Percentiles rank a stretch among this genome's conserved stretches.
phyloP scores from a whole-genome alignment of 1,284 basidiomycete species.

The Cutaneotrichosporon sp. region DNA sequence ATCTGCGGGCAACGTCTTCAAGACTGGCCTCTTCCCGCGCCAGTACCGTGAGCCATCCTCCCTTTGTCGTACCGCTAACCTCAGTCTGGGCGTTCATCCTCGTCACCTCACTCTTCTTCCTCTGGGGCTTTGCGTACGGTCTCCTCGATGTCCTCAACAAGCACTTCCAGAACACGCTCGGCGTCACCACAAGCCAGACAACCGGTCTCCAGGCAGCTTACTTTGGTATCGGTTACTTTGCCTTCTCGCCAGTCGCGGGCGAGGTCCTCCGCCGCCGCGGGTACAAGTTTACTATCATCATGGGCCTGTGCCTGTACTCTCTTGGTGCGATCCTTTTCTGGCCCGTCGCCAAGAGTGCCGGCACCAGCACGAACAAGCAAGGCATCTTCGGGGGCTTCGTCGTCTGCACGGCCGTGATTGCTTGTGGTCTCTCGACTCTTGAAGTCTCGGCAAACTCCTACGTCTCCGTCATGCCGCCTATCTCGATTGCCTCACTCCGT shows the following conservation, averaged over 20 bases:
- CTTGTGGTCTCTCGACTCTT: slow-evolving; percentile 60
- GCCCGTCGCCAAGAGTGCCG: slow-evolving; percentile 64
- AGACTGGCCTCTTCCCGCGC: slow-evolving; percentile 21
- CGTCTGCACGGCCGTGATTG: slow-evolving; percentile 63
- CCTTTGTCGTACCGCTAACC: background rate
- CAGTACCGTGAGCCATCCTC: slow-evolving; percentile 15
- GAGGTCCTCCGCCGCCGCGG: slow-evolving; percentile 52
- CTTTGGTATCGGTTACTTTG: slow-evolving; percentile 66
- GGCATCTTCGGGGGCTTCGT: slow-evolving; percentile 69
- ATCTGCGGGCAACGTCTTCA: slow-evolving; percentile 15
- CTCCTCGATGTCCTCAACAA: slow-evolving; percentile 81
- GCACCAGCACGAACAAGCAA: slow-evolving; percentile 45
- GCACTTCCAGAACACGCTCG: slow-evolving; percentile 73
- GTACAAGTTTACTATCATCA: slow-evolving; percentile 58
- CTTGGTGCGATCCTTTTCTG: slow-evolving; percentile 75
- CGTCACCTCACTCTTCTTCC: slow-evolving; percentile 76
- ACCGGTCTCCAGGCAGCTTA: slow-evolving; percentile 83
- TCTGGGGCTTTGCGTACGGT: slow-evolving; percentile 63
- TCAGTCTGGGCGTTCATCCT: slow-evolving; percentile 62
- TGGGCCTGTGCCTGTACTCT: slow-evolving; percentile 69
- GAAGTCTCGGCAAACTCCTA: slow-evolving; percentile 74
- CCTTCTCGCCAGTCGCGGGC: slow-evolving; percentile 52
- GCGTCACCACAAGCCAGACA: slow-evolving; percentile 73
- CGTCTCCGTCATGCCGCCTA: slow-evolving; percentile 60
- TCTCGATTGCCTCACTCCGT: slow-evolving; percentile 70